Evolutionary conservation across 192 early-diverging fungal species (phyloP).

Genomic region (Chytriomyces hyalinus): DNA sequence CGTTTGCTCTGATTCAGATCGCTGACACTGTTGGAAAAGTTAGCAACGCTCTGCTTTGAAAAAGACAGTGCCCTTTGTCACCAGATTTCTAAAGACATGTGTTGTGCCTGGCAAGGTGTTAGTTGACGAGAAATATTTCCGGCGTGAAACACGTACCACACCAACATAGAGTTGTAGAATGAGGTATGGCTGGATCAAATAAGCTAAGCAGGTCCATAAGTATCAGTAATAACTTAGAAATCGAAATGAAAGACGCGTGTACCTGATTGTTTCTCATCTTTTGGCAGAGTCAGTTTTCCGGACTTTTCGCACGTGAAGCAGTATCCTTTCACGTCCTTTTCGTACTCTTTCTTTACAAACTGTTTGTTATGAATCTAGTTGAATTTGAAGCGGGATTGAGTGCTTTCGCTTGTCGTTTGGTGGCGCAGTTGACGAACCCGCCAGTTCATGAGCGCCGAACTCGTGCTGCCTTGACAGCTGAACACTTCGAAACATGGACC

Average conservation of each 20-base stretch:
- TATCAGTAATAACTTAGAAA: not conserved
- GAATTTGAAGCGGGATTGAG: too few relatives aligned
- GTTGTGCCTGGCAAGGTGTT: conserved; percentile 26
- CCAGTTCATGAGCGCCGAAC: conserved; percentile 41
- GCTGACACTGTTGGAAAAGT: conserved; percentile 28
- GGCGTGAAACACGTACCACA: conserved; percentile 5
- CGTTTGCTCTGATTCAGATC: conserved; percentile 47
- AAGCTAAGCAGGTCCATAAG: conserved; percentile 27
- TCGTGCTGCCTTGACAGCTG: conserved; percentile 37
- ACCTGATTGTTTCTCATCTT: conserved; percentile 47
- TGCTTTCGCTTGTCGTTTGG: not conserved
- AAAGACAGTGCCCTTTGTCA: conserved; percentile 7
- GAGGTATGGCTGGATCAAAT: conserved; percentile 49
- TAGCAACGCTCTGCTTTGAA: not conserved
- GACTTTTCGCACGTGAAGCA: conserved; percentile 44
- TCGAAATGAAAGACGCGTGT: not conserved
- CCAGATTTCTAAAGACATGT: conserved; percentile 43
- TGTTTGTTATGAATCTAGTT: conserved; percentile 37
- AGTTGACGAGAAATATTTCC: not conserved
- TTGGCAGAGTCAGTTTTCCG: conserved; percentile 46
- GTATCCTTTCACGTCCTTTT: conserved; percentile 48
- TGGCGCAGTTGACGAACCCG: not conserved
- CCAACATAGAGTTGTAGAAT: conserved; percentile 50
- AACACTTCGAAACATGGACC: conserved; percentile 50
- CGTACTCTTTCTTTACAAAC: conserved; percentile 41